Evolutionary conservation across 1,139 yeast species (phyloP).

Genomic region (Eremothecium cymbalariae): DNA sequence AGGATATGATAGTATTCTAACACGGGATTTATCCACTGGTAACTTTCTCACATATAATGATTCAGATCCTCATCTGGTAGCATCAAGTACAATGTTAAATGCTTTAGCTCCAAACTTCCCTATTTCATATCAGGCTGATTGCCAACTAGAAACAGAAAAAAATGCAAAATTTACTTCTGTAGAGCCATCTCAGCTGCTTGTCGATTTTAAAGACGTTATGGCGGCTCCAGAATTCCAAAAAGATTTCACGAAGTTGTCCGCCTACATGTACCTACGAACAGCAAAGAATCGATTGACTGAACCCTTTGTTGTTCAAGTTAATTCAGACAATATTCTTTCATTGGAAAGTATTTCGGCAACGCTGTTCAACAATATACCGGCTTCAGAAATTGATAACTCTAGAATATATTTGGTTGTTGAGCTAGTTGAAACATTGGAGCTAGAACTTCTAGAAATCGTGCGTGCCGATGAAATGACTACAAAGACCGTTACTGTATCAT

Average conservation of each 20-base stretch:
- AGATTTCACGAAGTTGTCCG: slow-evolving; percentile 60
- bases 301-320: slow-evolving; percentile 64
- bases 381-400: slow-evolving; percentile 54
- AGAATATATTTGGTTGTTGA: slow-evolving; percentile 63
- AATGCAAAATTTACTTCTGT: slow-evolving; percentile 43
- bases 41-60: slow-evolving; percentile 44
- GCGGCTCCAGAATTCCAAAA: slow-evolving; percentile 57
- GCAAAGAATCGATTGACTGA: slow-evolving; percentile 63
- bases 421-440: slow-evolving; percentile 52
- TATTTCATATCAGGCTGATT: slow-evolving; percentile 34
- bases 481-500: slow-evolving; percentile 19
- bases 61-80: slow-evolving; percentile 48
- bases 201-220: slow-evolving; percentile 66
- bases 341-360: slow-evolving; percentile 71
- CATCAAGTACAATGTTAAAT: slow-evolving; percentile 60
- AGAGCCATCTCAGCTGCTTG: slow-evolving; percentile 68
- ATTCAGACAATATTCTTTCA: slow-evolving; percentile 50
- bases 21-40: slow-evolving; percentile 58
- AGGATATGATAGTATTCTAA: slow-evolving; percentile 65
- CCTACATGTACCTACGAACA: slow-evolving; percentile 65
- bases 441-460: slow-evolving; percentile 16
- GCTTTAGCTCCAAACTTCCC: slow-evolving; percentile 74
- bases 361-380: slow-evolving; percentile 67
- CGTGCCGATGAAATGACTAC: slow-evolving; percentile 16
- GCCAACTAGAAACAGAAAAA: slow-evolving; percentile 38